A percentile compares a stretch with the other conserved stretches of the same genome.
These are phyloP conservation scores for Miamiensis avidus DNA, from an alignment of 169 alveolate genomes.

Conservation along the genomic window DNA sequence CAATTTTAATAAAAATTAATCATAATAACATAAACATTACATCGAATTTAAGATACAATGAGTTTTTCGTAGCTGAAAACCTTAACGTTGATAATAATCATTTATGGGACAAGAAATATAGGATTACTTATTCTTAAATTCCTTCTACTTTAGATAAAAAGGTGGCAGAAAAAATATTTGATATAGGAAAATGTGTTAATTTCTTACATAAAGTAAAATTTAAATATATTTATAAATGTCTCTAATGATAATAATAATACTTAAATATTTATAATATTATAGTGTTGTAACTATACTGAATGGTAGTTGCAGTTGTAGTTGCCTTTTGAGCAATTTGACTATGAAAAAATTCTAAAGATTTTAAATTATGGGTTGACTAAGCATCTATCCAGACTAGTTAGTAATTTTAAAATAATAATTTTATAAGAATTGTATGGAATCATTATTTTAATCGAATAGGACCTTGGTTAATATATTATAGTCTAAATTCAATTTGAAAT, in stretches of 20 bases:
- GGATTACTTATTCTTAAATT: slow-evolving; percentile 66
- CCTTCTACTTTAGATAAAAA: slow-evolving; percentile 74
- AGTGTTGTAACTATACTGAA: slow-evolving; percentile 67
- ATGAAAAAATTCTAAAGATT: slow-evolving; percentile 36
- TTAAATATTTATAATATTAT: too few species aligned
- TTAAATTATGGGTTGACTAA: slow-evolving; percentile 64
- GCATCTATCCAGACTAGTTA: slow-evolving; percentile 70
- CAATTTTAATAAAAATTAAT: too few species aligned
- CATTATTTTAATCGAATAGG: neutral
- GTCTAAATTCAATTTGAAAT: slow-evolving; percentile 60
- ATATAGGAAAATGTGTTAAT: slow-evolving; percentile 81
- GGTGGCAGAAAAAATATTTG: slow-evolving; percentile 65
- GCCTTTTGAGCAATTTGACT: slow-evolving; percentile 41
- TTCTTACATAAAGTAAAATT: slow-evolving; percentile 61
- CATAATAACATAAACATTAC: neutral
- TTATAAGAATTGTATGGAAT: too few species aligned
- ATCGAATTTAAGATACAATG: slow-evolving; percentile 21
- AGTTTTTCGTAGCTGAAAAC: slow-evolving; percentile 74
- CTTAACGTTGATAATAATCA: slow-evolving; percentile 60
- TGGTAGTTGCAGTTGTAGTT: slow-evolving; percentile 64
- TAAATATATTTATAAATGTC: too few species aligned
- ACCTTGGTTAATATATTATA: slow-evolving; percentile 45
- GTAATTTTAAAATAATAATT: slow-evolving; percentile 28
- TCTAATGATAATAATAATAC: too few species aligned
- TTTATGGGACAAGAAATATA: slow-evolving; percentile 75